Evolutionary conservation across 345 rosid genomes (phyloP).

Genomic region (Viola odorata): DNA sequence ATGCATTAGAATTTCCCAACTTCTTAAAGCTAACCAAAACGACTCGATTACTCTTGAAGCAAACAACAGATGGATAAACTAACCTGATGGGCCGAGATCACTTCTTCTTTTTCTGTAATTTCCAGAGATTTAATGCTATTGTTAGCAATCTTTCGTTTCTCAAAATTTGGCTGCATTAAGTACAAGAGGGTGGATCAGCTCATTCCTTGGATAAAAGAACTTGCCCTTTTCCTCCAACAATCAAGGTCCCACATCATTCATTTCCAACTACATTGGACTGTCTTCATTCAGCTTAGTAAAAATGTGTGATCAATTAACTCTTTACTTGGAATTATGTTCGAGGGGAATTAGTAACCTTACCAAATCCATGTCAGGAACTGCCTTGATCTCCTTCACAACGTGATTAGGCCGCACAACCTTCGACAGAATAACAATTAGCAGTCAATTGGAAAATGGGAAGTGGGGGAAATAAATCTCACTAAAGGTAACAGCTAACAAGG

Average conservation of each 20-base stretch:
- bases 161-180: conserved; percentile 6
- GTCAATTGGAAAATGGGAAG: background rate
- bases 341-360: background rate
- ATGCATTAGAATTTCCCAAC: background rate
- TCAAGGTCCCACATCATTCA: background rate
- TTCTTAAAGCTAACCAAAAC: background rate
- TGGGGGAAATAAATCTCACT: background rate
- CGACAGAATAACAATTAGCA: background rate
- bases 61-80: background rate
- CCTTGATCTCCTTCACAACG: background rate
- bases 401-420: background rate
- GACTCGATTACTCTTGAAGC: background rate
- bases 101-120: conserved; percentile 16
- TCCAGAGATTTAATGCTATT: conserved; percentile 2
- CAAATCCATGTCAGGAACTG: background rate
- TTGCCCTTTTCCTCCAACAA: no score
- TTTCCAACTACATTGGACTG: background rate
- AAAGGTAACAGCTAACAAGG: no score
- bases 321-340: background rate
- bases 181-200: conserved; percentile 2
- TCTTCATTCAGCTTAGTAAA: background rate
- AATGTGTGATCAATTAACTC: background rate
- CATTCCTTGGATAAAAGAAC: background rate
- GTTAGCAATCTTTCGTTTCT: background rate
- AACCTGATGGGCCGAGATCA: conserved; percentile 9